Evolutionary conservation across 352 stramenopile genomes (phyloP).

Genomic region (Elongisporangium undulatum): DNA sequence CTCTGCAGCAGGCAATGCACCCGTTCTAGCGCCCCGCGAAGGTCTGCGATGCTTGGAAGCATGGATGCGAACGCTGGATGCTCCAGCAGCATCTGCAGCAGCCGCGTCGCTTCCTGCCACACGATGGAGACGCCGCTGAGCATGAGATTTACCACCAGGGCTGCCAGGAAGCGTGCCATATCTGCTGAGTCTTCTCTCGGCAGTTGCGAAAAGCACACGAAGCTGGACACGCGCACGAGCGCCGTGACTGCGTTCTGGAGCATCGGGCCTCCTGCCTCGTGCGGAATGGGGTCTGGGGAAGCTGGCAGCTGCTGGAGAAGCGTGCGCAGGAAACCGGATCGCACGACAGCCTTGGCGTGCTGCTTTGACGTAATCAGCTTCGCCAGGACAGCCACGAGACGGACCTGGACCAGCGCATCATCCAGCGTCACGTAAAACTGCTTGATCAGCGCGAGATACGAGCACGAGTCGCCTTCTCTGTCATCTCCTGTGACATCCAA

Average conservation of each 20-base stretch:
- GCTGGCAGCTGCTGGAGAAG: conserved; percentile 46
- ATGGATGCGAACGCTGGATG: conserved; percentile 13
- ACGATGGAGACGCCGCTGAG: conserved; percentile 50
- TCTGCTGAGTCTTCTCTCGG: neutral
- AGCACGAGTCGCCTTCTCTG: neutral
- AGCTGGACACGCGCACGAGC: conserved; percentile 15
- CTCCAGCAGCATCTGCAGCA: conserved; percentile 65
- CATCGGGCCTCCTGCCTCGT: conserved; percentile 1
- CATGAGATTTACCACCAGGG: conserved; percentile 40
- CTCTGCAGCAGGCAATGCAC: conserved; percentile 1
- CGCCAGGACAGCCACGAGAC: conserved; percentile 27
- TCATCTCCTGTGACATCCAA: conserved; percentile 9
- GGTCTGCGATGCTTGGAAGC: conserved; percentile 30
- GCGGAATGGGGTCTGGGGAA: conserved; percentile 5
- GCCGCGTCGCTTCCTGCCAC: conserved; percentile 43
- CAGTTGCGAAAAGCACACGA: conserved; percentile 18
- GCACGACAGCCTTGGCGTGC: conserved; percentile 40
- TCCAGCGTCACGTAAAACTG: conserved; percentile 73
- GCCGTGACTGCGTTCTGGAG: conserved; percentile 15
- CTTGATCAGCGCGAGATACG: conserved; percentile 51
- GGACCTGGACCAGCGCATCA: conserved; percentile 14
- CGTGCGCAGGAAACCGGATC: conserved; percentile 27
- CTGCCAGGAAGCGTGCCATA: conserved; percentile 25
- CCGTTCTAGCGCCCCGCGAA: conserved; percentile 61
- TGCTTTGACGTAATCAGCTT: conserved; percentile 31